Evolutionary conservation across 1,139 yeast species (phyloP).

Genomic region (Candida sp.): DNA sequence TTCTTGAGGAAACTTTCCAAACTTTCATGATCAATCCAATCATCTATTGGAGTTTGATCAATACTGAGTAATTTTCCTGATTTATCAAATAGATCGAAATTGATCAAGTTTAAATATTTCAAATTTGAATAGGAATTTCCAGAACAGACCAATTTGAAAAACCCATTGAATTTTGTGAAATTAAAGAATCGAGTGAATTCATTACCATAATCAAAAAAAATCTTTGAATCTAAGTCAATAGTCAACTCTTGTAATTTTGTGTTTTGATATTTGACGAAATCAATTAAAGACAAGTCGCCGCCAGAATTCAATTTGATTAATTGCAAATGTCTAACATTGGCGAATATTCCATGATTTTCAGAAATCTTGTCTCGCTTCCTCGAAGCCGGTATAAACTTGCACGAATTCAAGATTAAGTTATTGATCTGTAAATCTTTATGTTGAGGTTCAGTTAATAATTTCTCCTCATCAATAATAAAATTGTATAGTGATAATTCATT

Average conservation of each 20-base stretch:
- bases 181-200: conserved; percentile 19
- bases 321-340: conserved; percentile 29
- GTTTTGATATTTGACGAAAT: conserved; percentile 26
- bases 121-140: conserved; percentile 33
- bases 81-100: conserved; percentile 33
- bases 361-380: conserved; percentile 10
- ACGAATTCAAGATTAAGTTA: conserved; percentile 20
- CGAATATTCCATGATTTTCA: conserved; percentile 21
- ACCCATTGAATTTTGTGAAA: conserved; percentile 35
- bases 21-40: conserved; percentile 21
- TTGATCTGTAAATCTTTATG: conserved; percentile 10
- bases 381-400: conserved; percentile 18
- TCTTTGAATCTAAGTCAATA: conserved; percentile 46
- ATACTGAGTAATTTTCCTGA: conserved; percentile 14
- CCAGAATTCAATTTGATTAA: conserved; percentile 36
- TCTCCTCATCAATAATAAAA: conserved; percentile 42
- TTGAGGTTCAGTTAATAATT: conserved; percentile 8
- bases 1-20: conserved; percentile 25
- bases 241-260: conserved; percentile 25
- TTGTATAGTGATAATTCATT: conserved; percentile 42
- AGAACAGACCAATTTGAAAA: conserved; percentile 42
- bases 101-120: conserved; percentile 21
- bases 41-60: conserved; percentile 12
- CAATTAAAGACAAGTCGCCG: conserved; percentile 48
- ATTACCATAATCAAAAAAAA: conserved; percentile 33